Evolutionary conservation across 1,284 basidiomycete species (phyloP).

Genomic region (Cutaneotrichosporon mucoides): DNA sequence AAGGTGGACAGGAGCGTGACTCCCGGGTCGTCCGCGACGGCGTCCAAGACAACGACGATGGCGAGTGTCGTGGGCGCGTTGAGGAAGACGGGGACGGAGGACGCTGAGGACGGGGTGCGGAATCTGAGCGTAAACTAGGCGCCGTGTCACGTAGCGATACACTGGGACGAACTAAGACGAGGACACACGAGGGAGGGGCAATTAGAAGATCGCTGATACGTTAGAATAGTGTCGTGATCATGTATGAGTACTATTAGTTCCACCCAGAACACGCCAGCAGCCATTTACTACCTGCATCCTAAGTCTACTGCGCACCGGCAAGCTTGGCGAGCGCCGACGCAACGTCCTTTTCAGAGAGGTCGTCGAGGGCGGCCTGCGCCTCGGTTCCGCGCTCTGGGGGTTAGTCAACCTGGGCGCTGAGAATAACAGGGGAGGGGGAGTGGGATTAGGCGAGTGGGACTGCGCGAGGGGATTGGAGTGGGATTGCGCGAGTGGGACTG

Average conservation of each 20-base stretch:
- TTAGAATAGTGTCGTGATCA: no score
- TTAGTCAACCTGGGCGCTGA: neutral
- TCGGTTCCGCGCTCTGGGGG: constrained; percentile 45
- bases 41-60: neutral
- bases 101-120: neutral
- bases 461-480: neutral
- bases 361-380: constrained; percentile 36
- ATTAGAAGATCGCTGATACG: no score
- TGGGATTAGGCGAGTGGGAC: neutral
- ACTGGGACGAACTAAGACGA: no score
- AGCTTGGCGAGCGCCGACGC: constrained; percentile 36
- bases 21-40: neutral
- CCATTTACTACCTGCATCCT: neutral
- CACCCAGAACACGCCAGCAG: no score
- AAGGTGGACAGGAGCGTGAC: no score
- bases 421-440: neutral
- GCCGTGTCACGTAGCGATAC: no score
- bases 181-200: no score
- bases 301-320: constrained; percentile 25
- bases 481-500: no score
- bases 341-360: constrained; percentile 45
- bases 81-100: neutral
- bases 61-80: neutral
- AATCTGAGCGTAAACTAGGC: neutral
- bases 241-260: no score